phyloP scores from a whole-genome alignment of 371 early-diverging fungal genomes.

The Lichtheimia corymbifera region DNA sequence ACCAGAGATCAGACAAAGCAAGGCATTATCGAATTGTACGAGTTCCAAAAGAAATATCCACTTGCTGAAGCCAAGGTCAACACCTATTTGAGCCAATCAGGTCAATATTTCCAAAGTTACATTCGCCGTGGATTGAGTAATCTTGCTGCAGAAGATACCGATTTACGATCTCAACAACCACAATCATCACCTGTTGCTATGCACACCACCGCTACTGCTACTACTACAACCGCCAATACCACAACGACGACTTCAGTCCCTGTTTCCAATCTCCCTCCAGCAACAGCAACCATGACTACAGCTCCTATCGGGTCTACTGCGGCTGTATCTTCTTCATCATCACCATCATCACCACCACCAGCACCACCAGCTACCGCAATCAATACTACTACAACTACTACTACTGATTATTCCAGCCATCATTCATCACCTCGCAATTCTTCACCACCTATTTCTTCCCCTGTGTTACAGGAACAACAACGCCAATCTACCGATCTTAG shows the following conservation, averaged over 20 bases:
- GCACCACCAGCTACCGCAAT: not conserved
- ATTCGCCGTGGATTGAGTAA: conserved; percentile 71
- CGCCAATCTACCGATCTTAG: conserved; percentile 10
- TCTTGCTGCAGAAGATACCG: conserved; percentile 61
- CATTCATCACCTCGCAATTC: conserved; percentile 13
- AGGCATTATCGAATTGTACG: conserved; percentile 78
- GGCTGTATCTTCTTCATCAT: not conserved
- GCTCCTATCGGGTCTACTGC: conserved; percentile 4
- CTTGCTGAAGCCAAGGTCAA: conserved; percentile 64
- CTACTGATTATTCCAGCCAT: conserved; percentile 1
- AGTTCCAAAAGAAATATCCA: conserved; percentile 74
- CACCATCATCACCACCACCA: conserved; percentile 4
- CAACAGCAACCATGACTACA: conserved; percentile 7
- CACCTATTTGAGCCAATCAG: conserved; percentile 61
- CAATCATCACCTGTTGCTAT: not conserved
- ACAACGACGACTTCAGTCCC: not conserved
- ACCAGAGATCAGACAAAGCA: conserved; percentile 76
- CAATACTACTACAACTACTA: not conserved
- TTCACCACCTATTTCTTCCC: conserved; percentile 11
- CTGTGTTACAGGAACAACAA: conserved; percentile 11
- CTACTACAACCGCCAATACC: not conserved
- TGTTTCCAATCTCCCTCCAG: not conserved
- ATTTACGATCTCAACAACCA: conserved; percentile 18
- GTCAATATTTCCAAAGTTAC: conserved; percentile 78
- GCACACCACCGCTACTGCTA: no score